Base-by-base conservation (phyloP, 2,329 filamentous ascomycete species). In the Purpureocillium lavendulum region DNA sequence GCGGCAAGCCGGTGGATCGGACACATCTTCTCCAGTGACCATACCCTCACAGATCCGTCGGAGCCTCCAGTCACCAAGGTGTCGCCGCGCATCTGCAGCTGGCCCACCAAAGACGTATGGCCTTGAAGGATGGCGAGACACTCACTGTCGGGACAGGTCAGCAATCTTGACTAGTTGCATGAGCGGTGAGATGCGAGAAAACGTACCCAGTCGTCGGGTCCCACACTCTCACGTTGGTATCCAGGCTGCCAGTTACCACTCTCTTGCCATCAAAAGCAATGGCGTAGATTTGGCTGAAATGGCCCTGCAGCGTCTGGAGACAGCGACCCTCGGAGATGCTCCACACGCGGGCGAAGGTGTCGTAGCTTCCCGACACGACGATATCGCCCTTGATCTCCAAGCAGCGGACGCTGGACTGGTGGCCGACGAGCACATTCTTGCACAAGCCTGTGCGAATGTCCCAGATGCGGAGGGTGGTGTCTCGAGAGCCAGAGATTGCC, bases 271-370 rank as follows among this genome's bases (percentile, higher is more conserved):
- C 92, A 62, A 97, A 98, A 1, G 92, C 92, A 57, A 98, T 94
- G 15, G 92, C 92, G 59, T 98, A 98, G 42, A 98, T 98, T 58
- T 98, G 92, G 58, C 90, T 97, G 64, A 96, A 98, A 62, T 98
- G 92, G 1, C 92, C 92, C 33, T 84, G 82, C 30, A 98, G 71
- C 1, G 88, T 96, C 49, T 90, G 82, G 40, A 97, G 68, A 60
- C 92, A 98, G 46, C 87, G 81, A 24, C 92, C 92, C 63, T 96
- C 87, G 2, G 87, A 94, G 38, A 98, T 97, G 60, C 87, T 96
- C 92, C 92, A 98, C 41, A 98, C 90, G 52, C 88, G 84, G 16
- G 92, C 92, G 16, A 87, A 96, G 7, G 92, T 96, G 59, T 98
- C 92, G 63, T 98, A 98, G 61, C 88, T 95, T 41, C 92, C 92